Conservation (phyloP, 768 basidiomycete genomes). For the Lepiota venenata region DNA sequence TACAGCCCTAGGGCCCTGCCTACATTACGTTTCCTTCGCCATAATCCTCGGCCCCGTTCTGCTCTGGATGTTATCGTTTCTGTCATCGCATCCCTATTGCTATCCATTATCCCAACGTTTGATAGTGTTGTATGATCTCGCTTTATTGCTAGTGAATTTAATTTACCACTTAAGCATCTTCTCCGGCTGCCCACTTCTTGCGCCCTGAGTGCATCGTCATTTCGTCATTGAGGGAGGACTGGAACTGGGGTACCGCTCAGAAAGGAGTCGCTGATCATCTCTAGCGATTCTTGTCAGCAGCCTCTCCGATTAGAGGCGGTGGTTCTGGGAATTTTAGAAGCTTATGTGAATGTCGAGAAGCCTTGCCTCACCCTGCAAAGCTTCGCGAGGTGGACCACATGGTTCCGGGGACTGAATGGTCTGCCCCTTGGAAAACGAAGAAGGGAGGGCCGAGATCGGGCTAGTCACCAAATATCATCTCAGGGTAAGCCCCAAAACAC, state of each 20-base stretch:
- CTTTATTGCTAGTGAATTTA: not conserved
- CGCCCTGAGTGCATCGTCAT: not conserved
- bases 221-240: not conserved
- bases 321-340: slow-evolving; percentile 5
- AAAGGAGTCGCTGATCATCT: not conserved
- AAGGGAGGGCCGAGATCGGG: not conserved
- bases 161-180: too few species aligned
- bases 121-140: not conserved
- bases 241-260: too few species aligned
- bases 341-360: slow-evolving; percentile 7
- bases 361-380: not conserved
- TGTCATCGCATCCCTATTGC: not conserved
- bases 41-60: not conserved
- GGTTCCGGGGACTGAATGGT: slow-evolving; percentile 4
- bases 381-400: not conserved
- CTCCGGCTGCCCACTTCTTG: not conserved
- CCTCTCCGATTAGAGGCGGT: not conserved
- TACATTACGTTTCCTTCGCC: not conserved
- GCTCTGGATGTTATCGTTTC: too few species aligned
- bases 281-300: not conserved
- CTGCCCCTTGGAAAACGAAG: not conserved
- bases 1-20: not conserved
- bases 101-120: not conserved
- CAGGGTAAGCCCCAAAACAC: slow-evolving; percentile 1
- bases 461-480: slow-evolving; percentile 4